Base-by-base conservation (phyloP, 2,329 filamentous ascomycete species). In the Diaporthe vaccinii region DNA sequence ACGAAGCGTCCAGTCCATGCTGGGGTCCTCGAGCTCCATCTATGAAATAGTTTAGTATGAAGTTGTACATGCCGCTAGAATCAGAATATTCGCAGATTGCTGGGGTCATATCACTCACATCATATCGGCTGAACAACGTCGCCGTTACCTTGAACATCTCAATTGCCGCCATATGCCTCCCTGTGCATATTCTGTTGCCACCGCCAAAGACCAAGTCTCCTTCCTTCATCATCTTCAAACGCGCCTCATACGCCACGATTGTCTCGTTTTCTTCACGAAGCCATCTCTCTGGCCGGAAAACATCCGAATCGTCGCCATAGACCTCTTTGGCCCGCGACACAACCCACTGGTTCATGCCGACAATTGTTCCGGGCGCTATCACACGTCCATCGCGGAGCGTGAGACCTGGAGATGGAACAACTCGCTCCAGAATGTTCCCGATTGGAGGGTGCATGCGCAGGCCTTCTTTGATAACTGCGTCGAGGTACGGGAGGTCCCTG, bases 131-230 rank as follows among this genome's bases (percentile, higher is more conserved):
- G 53, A 73, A 75, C 34, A 75, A 20, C 36, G 74, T 75, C 25
- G 74, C 74, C 10, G 72, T 59, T 17, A 75, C 25, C 61, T 75
- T 75, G 53, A 57, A 75, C 57, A 75, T 49, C 53, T 75, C 74
- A 12, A 68, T 22, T 6, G 58, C 28, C 3, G 62, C 62, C 62
- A 68, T 68, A 5, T 51, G 7, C 10, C 46, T 51, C 6, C 62
- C 62, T 0, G 62, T 53, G 46, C 62, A 68, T 36, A 68, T 25
- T 15, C 62, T 39, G 22, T 68, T 68, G 3, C 62, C 62, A 25
- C 62, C 62, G 2, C 62, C 62, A 34, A 51, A 68, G 4, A 28
- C 25, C 62, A 68, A 8, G 17, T 68, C 62, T 5, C 10, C 28
- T 2, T 68, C 62, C 22, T 36, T 68, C 62, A 68, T 68, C 3